Conservation (phyloP, 305 asterid genomes). For the Coffea humblotiana region DNA sequence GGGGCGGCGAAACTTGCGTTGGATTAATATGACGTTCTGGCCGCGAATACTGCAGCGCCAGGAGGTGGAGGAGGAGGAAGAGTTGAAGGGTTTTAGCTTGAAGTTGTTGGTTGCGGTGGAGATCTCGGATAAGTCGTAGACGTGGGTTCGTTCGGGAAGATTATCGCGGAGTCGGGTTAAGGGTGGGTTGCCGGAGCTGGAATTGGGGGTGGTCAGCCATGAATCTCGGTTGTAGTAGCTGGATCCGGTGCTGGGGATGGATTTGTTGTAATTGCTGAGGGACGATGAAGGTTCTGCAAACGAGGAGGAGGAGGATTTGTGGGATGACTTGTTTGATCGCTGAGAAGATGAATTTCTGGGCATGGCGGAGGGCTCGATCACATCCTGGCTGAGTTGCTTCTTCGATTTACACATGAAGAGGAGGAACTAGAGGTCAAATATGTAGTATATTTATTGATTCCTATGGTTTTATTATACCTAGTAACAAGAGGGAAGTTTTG, state of each 20-base stretch:
- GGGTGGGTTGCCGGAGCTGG: slow-evolving; percentile 7
- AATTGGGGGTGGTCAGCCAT: slow-evolving; percentile 17
- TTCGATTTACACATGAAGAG: slow-evolving; percentile 23
- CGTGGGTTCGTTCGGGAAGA: slow-evolving; percentile 24
- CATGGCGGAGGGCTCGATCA: slow-evolving; percentile 22
- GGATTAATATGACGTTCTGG: slow-evolving; percentile 34
- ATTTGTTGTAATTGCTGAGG: slow-evolving; percentile 9
- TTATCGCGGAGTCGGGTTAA: slow-evolving; percentile 17
- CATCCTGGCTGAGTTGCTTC: slow-evolving; percentile 6
- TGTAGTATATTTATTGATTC: neutral
- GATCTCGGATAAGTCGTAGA: slow-evolving; percentile 25
- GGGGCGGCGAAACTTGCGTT: slow-evolving; percentile 66
- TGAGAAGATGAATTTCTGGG: slow-evolving; percentile 11
- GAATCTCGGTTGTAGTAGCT: slow-evolving; percentile 26
- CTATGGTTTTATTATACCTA: neutral
- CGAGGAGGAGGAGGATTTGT: slow-evolving; percentile 3
- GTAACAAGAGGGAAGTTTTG: neutral
- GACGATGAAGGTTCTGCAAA: neutral
- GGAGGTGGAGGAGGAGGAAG: slow-evolving; percentile 29
- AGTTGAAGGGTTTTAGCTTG: slow-evolving; percentile 14
- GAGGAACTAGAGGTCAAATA: neutral
- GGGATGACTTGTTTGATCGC: slow-evolving; percentile 5
- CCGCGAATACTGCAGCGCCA: slow-evolving; percentile 31
- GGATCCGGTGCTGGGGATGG: slow-evolving; percentile 19
- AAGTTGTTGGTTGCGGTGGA: slow-evolving; percentile 27